phyloP scores from a whole-genome alignment of 371 early-diverging fungal species.

The Smittium mucronatum region DNA sequence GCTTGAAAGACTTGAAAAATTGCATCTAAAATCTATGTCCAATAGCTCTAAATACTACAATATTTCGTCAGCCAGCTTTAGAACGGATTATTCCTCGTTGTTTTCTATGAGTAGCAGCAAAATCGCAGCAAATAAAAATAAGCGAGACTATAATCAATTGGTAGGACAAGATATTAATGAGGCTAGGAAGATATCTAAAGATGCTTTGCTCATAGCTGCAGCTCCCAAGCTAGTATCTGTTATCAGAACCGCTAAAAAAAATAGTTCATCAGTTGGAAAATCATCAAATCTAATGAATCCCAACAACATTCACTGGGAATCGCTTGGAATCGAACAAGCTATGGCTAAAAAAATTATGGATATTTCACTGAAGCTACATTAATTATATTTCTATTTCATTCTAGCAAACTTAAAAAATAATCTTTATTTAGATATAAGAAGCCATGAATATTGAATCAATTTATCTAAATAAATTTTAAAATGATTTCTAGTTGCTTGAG shows the following conservation, averaged over 20 bases:
- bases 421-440: too few relatives aligned
- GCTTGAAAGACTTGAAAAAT: neutral
- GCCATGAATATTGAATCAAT: too few relatives aligned
- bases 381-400: neutral
- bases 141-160: neutral
- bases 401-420: too few relatives aligned
- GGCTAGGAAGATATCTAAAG: neutral
- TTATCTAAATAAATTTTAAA: too few relatives aligned
- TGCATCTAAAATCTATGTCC: neutral
- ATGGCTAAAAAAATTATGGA: neutral
- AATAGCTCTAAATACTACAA: too few relatives aligned
- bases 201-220: neutral
- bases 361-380: neutral
- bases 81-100: neutral
- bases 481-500: too few relatives aligned
- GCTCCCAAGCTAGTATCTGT: constrained; percentile 1
- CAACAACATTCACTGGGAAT: constrained; percentile 3
- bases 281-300: neutral
- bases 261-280: neutral
- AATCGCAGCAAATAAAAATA: neutral
- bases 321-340: neutral
- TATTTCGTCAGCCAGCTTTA: neutral
- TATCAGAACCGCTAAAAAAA: neutral
- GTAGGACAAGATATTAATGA: neutral
- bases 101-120: neutral